phyloP scores from a whole-genome alignment of 768 basidiomycete genomes.

The Amanita rubescens region DNA sequence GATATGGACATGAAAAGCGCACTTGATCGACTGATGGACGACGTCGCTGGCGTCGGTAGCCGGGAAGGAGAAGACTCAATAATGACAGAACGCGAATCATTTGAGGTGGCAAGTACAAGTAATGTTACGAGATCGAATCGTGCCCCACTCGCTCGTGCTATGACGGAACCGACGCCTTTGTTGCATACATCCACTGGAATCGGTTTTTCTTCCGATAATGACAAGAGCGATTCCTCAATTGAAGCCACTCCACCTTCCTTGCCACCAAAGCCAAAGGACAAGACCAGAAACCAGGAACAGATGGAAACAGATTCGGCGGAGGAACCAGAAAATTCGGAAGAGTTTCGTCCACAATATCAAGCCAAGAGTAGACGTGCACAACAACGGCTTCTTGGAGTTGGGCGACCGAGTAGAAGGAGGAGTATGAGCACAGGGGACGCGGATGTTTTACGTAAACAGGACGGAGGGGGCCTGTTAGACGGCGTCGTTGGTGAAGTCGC shows the following conservation, averaged over 20 bases:
- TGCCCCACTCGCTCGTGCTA: constrained; percentile 35
- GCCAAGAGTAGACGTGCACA: constrained; percentile 8
- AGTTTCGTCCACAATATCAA: constrained; percentile 17
- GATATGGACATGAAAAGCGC: constrained; percentile 69
- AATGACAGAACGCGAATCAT: constrained; percentile 34
- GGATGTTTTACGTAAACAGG: constrained; percentile 31
- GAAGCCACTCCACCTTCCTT: constrained; percentile 36
- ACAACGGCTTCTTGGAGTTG: constrained; percentile 28
- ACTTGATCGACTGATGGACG: constrained; percentile 66
- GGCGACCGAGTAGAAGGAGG: constrained; percentile 52
- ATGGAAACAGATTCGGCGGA: constrained; percentile 25
- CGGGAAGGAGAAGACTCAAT: constrained; percentile 33
- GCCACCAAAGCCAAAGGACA: constrained; percentile 61
- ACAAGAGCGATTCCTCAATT: constrained; percentile 34
- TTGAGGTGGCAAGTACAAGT: constrained; percentile 18
- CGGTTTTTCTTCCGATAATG: constrained; percentile 26
- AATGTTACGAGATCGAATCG: constrained; percentile 18
- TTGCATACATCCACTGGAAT: constrained; percentile 9
- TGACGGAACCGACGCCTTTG: constrained; percentile 42
- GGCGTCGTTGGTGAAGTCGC: constrained; percentile 23
- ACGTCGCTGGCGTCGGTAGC: constrained; percentile 43
- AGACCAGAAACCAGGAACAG: constrained; percentile 57
- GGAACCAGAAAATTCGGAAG: constrained; percentile 29
- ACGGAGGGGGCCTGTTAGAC: constrained; percentile 32
- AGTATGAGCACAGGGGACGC: constrained; percentile 80